Evolutionary conservation across 768 basidiomycete species (phyloP).

Genomic region (Macrolepiota dolichaula): DNA sequence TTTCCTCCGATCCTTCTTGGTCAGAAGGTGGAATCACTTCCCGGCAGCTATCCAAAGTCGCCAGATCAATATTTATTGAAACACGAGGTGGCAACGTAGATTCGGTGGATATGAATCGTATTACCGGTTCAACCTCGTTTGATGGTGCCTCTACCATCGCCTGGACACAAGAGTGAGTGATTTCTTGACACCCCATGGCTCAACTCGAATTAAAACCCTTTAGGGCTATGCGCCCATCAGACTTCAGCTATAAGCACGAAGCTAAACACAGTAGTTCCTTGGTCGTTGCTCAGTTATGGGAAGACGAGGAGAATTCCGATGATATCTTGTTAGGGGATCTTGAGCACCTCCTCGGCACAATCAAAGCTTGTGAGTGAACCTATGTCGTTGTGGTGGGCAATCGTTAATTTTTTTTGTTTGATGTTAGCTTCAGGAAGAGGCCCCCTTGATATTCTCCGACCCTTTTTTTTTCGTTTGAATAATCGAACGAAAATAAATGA

Average conservation of each 20-base stretch:
- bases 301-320: conserved; percentile 28
- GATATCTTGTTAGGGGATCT: conserved; percentile 29
- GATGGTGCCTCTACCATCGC: conserved; percentile 50
- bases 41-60: conserved; percentile 42
- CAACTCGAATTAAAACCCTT: conserved; percentile 5
- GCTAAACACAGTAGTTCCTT: conserved; percentile 56
- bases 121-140: conserved; percentile 57
- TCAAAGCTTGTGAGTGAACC: conserved; percentile 28
- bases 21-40: conserved; percentile 28
- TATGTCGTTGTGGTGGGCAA: background rate
- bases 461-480: conserved; percentile 37
- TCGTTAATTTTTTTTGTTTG: background rate
- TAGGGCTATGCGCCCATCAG: conserved; percentile 60
- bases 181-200: background rate
- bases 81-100: conserved; percentile 39
- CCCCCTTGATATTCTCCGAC: conserved; percentile 50
- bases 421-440: conserved; percentile 36
- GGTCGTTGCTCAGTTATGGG: conserved; percentile 56
- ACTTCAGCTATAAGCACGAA: conserved; percentile 82
- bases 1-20: conserved; percentile 41
- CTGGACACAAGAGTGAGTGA: conserved; percentile 77
- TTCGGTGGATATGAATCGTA: conserved; percentile 52
- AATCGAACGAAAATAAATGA: conserved; percentile 23
- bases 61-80: conserved; percentile 48
- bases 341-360: conserved; percentile 22